Conservation (phyloP, 441 rosid genomes). For the Eutrema salsugineum region DNA sequence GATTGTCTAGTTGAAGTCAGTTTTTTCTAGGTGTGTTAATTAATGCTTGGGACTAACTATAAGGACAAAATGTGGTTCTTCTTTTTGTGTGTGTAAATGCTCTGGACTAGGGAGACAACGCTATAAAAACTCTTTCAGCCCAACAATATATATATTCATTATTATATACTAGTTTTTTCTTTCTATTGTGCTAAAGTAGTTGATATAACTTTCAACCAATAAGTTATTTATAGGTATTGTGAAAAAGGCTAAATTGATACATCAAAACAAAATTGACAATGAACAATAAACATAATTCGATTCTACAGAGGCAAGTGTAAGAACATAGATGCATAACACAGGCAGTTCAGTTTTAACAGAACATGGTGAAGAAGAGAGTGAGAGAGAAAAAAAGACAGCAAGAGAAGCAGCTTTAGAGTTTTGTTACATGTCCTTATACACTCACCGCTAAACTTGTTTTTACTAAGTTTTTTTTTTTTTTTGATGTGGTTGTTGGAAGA, state of each 20-base stretch:
- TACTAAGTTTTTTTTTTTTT: background rate
- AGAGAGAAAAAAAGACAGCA: constrained; percentile 18
- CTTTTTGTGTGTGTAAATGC: no score
- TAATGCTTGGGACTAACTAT: no score
- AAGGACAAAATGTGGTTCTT: no score
- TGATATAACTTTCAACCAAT: background rate
- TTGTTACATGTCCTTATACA: constrained; percentile 24
- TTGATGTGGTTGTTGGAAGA: background rate
- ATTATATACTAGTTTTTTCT: background rate
- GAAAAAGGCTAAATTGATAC: background rate
- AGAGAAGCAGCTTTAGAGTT: constrained; percentile 24
- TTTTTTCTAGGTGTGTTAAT: no score
- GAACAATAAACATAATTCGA: background rate
- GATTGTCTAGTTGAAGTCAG: no score
- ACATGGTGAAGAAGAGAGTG: background rate
- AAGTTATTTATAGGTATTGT: background rate
- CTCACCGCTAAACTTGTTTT: constrained; percentile 21
- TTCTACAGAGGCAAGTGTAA: constrained; percentile 7
- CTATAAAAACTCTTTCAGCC: background rate
- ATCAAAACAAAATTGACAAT: background rate
- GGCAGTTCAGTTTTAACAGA: constrained; percentile 11
- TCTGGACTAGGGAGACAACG: background rate
- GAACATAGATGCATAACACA: constrained; percentile 25
- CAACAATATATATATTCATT: background rate
- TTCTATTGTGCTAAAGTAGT: background rate